Conservation (phyloP, 2,329 filamentous ascomycete genomes). For the Dothideomycetes sp. region DNA sequence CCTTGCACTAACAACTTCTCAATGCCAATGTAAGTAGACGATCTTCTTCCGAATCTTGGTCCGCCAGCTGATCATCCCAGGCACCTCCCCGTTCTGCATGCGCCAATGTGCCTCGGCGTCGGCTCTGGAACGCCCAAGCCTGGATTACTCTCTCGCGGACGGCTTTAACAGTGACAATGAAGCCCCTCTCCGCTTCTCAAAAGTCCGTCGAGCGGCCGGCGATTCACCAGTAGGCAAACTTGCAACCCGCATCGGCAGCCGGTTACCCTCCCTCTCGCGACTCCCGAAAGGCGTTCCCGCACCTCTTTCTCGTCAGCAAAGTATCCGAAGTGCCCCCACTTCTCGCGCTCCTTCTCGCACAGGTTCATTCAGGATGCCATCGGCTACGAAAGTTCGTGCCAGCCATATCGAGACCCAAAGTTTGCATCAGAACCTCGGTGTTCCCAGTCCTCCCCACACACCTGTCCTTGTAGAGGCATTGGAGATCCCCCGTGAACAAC, state of each 20-base stretch:
- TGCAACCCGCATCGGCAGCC: slow-evolving; percentile 53
- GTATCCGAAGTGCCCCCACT: slow-evolving; percentile 21
- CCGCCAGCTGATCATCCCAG: too few relatives aligned
- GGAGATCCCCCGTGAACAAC: slow-evolving; percentile 5
- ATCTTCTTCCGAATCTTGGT: too few relatives aligned
- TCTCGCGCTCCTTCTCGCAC: slow-evolving; percentile 35
- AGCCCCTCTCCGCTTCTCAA: slow-evolving; percentile 32
- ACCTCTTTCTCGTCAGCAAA: slow-evolving; percentile 3
- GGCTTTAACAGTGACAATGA: slow-evolving; percentile 54
- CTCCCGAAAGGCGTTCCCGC: slow-evolving; percentile 7
- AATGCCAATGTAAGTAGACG: slow-evolving; percentile 61
- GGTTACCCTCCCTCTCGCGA: slow-evolving; percentile 44
- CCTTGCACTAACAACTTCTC: slow-evolving; percentile 22
- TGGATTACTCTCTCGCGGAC: slow-evolving; percentile 52
- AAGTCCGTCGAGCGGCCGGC: slow-evolving; percentile 47
- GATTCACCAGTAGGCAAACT: slow-evolving; percentile 50
- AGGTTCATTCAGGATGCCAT: slow-evolving; percentile 68
- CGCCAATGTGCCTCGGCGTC: slow-evolving; percentile 5
- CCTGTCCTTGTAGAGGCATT: slow-evolving; percentile 9
- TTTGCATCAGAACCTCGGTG: slow-evolving; percentile 16
- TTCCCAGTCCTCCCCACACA: too few relatives aligned
- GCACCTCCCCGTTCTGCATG: slow-evolving; percentile 43
- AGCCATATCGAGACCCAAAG: slow-evolving; percentile 25
- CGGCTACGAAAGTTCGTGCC: slow-evolving; percentile 53
- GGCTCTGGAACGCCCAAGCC: slow-evolving; percentile 20